phyloP scores from a whole-genome alignment of 352 stramenopile genomes.

The Thraustotheca clavata region DNA sequence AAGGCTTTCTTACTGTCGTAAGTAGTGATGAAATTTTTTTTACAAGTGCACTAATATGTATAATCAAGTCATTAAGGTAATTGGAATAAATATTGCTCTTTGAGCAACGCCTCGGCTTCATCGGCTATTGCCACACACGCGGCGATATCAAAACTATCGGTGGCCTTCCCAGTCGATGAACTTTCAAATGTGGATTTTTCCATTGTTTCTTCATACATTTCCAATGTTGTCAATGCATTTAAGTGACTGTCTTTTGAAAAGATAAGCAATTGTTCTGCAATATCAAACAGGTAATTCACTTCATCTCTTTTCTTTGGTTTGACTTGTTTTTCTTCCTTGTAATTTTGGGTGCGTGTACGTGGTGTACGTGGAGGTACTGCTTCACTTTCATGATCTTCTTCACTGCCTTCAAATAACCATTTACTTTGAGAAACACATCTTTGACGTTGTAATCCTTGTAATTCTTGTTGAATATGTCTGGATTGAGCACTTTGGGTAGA shows the following conservation, averaged over 20 bases:
- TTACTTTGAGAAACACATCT: slow-evolving; percentile 21
- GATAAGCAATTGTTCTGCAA: slow-evolving; percentile 2
- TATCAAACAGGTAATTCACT: slow-evolving; percentile 4
- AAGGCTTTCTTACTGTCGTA: too few relatives aligned
- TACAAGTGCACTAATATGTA: too few relatives aligned
- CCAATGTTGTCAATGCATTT: not conserved
- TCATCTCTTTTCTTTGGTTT: not conserved
- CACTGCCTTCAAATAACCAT: slow-evolving; percentile 3
- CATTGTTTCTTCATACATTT: not conserved
- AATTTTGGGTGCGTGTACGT: too few relatives aligned
- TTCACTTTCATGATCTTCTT: not conserved
- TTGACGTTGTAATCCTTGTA: slow-evolving; percentile 1
- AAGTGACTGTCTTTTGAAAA: slow-evolving; percentile 5
- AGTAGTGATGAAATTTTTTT: too few relatives aligned
- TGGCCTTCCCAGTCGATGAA: not conserved
- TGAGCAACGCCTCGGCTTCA: not conserved
- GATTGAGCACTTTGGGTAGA: slow-evolving; percentile 5
- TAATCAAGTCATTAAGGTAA: too few relatives aligned
- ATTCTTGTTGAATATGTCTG: slow-evolving; percentile 8
- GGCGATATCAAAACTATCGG: not conserved
- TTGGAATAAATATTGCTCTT: slow-evolving; percentile 5
- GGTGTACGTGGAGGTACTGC: not conserved
- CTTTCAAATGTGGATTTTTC: not conserved
- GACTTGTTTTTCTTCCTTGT: not conserved
- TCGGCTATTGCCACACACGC: slow-evolving; percentile 4